Conservation (phyloP, 805 yeast genomes). For the Candida arabinofermentans region DNA sequence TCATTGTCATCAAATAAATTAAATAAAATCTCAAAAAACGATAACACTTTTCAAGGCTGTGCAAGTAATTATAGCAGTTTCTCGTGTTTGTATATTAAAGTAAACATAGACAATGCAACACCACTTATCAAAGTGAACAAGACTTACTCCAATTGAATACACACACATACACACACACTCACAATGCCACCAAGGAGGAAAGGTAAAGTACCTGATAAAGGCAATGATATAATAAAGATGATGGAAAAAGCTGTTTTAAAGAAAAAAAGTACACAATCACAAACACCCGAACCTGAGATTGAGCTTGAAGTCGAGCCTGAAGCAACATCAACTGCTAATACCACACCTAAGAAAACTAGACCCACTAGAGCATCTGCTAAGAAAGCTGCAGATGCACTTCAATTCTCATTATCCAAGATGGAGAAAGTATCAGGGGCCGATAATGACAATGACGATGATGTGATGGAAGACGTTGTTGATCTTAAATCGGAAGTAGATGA, state of each 20-base stretch:
- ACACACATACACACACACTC: background rate
- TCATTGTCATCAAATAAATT: no score
- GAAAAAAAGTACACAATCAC: background rate
- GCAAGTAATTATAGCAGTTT: no score
- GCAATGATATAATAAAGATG: background rate
- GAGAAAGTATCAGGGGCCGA: background rate
- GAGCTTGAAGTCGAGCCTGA: conserved; percentile 5
- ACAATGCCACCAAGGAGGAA: conserved; percentile 1
- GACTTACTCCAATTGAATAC: no score
- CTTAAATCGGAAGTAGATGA: background rate
- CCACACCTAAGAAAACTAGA: conserved; percentile 6
- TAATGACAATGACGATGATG: conserved; percentile 7
- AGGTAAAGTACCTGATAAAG: no score
- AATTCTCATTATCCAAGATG: background rate
- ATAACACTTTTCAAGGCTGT: no score
- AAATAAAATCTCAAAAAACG: no score
- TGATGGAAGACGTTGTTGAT: conserved; percentile 1
- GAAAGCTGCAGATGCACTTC: conserved; percentile 8
- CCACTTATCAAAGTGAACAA: no score
- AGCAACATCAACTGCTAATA: conserved; percentile 12
- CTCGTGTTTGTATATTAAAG: no score
- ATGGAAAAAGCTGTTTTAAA: background rate
- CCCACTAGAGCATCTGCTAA: conserved; percentile 6
- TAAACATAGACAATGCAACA: no score
- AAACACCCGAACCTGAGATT: background rate